A percentile compares a stretch with the other conserved stretches of the same genome.
Evolutionary conservation across 73 alveolate genomes (phyloP).

Genomic region (Diophrys sp.): DNA sequence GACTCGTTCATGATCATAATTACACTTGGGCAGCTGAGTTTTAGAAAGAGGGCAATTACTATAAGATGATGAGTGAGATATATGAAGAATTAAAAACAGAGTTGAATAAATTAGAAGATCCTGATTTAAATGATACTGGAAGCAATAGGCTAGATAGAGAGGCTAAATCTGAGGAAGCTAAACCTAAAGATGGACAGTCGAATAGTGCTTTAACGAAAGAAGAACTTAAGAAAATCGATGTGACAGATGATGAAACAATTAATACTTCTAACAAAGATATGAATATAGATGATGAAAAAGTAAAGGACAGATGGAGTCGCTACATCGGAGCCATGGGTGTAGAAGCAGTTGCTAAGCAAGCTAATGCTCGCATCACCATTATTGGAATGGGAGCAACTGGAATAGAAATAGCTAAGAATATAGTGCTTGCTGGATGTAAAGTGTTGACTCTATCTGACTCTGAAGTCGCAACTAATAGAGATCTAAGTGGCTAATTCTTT

Average conservation of each 20-base stretch:
- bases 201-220: constrained; percentile 67
- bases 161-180: constrained; percentile 45
- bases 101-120: constrained; percentile 14
- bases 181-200: constrained; percentile 55
- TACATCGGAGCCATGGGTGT: no score
- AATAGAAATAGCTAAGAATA: constrained; percentile 93
- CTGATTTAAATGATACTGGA: constrained; percentile 10
- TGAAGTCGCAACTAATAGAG: constrained; percentile 36
- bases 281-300: constrained; percentile 74
- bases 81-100: constrained; percentile 33
- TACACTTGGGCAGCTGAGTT: constrained; percentile 37
- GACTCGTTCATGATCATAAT: constrained; percentile 61
- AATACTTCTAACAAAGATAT: constrained; percentile 36
- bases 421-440: no score
- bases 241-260: constrained; percentile 43
- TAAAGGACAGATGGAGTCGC: no score
- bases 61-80: constrained; percentile 33
- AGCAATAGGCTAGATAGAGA: constrained; percentile 24
- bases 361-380: constrained; percentile 74
- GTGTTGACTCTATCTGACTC: constrained; percentile 83
- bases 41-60: constrained; percentile 28
- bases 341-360: constrained; percentile 90
- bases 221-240: constrained; percentile 61
- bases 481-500: constrained; percentile 84
- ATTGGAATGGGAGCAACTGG: constrained; percentile 91